Evolutionary conservation across 2,329 filamentous ascomycete genomes (phyloP).

Genomic region (Cladophialophora exuberans): DNA sequence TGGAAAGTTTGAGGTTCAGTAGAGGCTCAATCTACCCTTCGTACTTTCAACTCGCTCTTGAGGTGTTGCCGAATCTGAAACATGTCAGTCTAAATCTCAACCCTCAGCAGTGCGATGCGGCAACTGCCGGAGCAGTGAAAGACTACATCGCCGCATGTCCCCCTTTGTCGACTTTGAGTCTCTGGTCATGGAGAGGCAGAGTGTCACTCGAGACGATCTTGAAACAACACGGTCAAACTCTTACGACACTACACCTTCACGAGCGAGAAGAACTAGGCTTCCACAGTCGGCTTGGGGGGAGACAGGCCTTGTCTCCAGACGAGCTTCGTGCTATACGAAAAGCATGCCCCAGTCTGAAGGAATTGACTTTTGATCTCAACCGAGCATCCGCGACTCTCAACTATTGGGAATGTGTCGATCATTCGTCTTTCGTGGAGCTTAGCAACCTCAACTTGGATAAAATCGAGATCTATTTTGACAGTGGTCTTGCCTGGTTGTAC

Average conservation of each 20-base stretch:
- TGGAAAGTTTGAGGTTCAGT: constrained; percentile 26
- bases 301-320: constrained; percentile 8
- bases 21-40: constrained; percentile 16
- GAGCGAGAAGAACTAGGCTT: constrained; percentile 27
- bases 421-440: constrained; percentile 23
- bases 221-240: constrained; percentile 21
- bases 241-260: constrained; percentile 27
- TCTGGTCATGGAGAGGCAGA: constrained; percentile 30
- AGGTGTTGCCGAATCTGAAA: constrained; percentile 21
- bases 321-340: constrained; percentile 19
- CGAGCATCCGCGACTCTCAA: constrained; percentile 12
- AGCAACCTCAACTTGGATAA: constrained; percentile 19
- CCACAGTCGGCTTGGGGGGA: background rate
- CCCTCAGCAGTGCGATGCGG: background rate
- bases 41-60: constrained; percentile 21
- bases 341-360: constrained; percentile 21
- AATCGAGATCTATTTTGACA: constrained; percentile 30
- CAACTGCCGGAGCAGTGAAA: constrained; percentile 11
- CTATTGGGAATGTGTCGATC: constrained; percentile 15
- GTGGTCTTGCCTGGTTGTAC: constrained; percentile 12
- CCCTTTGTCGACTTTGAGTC: constrained; percentile 22
- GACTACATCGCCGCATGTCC: constrained; percentile 23
- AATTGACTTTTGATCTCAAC: constrained; percentile 25
- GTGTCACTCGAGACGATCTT: constrained; percentile 22
- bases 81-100: constrained; percentile 26